Evolutionary conservation across 306 rosid genomes (phyloP), one percentile per base, ranked within the genome.

Genomic region (Neltuma alba): DNA sequence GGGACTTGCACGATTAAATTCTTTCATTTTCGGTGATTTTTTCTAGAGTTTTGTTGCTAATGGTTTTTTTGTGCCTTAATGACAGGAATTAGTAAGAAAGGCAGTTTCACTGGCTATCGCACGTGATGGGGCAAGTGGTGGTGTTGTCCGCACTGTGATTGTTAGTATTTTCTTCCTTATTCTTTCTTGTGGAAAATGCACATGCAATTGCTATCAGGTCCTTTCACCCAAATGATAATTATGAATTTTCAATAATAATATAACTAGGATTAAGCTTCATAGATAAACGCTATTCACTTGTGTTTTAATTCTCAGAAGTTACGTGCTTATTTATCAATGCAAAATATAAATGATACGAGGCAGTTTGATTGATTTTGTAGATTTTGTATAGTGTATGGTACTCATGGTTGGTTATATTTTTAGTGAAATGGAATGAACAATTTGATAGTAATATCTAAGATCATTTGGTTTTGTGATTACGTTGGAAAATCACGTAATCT

Each of bases 71-170:
- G 70, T 76, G 54, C 27, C 44, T 48, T 72, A 9, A 15, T 9
- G 72, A 76, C 93, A 93, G 99, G 88, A 86, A n/a, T 83, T 96
- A 66, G 99, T 93, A 2, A 87, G 86, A 25, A 96, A 93, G 88
- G 99, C 98, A 25, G 99, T 96, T 66, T 96, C 99, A 16, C 96
- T 96, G 9, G 98, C 99, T 64, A 93, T 96, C 81, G 99, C 98
- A 13, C 92, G 98, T 44, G 99, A 96, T 47, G 99, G 99, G 38
- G 99, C 99, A 13, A 96, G 99, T 87, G 99, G 99, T 7, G 99
- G 99, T 21, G 99, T 96, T 50, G 97, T 96, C 67, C 96, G 99
- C 48, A 96, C 99, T 1, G 98, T 93, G 57, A 87, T 84, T 60
- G 99, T 96, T 86, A 88, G 98, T 72, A 44, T 41, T 74, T 15